A percentile compares a stretch with the other conserved stretches of the same genome.
These are phyloP conservation scores for Zygosaccharomyces pseudorouxii DNA, from an alignment of 805 yeast species.

Conservation along the genomic window DNA sequence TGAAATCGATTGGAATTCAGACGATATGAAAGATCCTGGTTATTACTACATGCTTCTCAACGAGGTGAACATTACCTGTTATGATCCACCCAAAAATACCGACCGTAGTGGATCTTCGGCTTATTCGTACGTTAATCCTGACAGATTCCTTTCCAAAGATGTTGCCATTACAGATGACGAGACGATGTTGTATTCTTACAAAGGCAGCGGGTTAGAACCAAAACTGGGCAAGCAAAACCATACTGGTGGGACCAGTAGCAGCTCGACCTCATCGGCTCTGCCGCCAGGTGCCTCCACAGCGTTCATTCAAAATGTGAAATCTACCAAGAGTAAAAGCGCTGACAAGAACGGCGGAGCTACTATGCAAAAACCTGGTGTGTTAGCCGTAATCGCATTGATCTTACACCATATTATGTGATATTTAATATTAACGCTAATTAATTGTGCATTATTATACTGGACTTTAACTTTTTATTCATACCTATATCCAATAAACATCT, in stretches of 20 bases:
- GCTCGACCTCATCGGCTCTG: slow-evolving; percentile 7
- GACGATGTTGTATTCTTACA: slow-evolving; percentile 55
- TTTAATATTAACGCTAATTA: neutral
- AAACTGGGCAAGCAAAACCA: slow-evolving; percentile 29
- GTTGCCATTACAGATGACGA: slow-evolving; percentile 59
- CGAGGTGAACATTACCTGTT: slow-evolving; percentile 58
- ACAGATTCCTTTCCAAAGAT: slow-evolving; percentile 44
- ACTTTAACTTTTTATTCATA: neutral
- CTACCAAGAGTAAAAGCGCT: slow-evolving; percentile 3
- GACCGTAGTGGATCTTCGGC: slow-evolving; percentile 43
- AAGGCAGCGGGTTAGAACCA: slow-evolving; percentile 64
- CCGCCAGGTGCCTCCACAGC: slow-evolving; percentile 14
- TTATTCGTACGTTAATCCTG: slow-evolving; percentile 50
- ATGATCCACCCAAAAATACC: slow-evolving; percentile 63
- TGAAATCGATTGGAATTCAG: slow-evolving; percentile 71
- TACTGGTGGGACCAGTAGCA: slow-evolving; percentile 12
- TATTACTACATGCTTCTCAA: slow-evolving; percentile 68
- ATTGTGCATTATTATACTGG: neutral
- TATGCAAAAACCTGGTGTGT: neutral
- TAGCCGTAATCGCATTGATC: neutral
- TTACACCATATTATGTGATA: neutral
- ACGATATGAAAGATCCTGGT: slow-evolving; percentile 71
- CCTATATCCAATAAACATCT: neutral
- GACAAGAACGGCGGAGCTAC: slow-evolving; percentile 10
- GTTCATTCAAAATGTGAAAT: slow-evolving; percentile 20